phyloP scores from a whole-genome alignment of 2,329 filamentous ascomycete genomes.

The Exophiala bonariae region DNA sequence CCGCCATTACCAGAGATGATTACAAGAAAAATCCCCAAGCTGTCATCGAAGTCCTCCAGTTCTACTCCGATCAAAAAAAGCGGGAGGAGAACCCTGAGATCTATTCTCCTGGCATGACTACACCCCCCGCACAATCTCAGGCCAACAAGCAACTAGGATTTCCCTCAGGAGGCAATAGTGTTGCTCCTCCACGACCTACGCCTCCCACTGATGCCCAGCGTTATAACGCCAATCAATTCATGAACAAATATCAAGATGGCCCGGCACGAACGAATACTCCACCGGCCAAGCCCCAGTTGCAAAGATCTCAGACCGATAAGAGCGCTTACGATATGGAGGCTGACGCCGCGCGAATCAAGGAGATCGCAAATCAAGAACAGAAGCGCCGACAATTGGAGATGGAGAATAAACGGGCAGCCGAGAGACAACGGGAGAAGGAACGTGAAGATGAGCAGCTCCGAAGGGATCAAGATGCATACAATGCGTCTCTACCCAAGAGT shows the following conservation, averaged over 20 bases:
- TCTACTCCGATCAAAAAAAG: slow-evolving; percentile 69
- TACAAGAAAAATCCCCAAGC: slow-evolving; percentile 95
- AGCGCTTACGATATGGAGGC: slow-evolving; percentile 40
- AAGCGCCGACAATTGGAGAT: slow-evolving; percentile 51
- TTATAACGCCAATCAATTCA: slow-evolving; percentile 44
- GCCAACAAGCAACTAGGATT: slow-evolving; percentile 64
- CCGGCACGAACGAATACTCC: slow-evolving; percentile 32
- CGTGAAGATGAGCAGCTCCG: slow-evolving; percentile 61
- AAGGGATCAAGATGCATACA: slow-evolving; percentile 82
- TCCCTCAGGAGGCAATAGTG: slow-evolving; percentile 50
- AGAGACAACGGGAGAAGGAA: slow-evolving; percentile 50
- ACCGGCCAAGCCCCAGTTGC: slow-evolving; percentile 57
- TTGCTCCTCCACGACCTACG: slow-evolving; percentile 69
- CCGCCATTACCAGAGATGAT: slow-evolving; percentile 96
- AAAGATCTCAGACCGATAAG: slow-evolving; percentile 49
- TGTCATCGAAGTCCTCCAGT: slow-evolving; percentile 66
- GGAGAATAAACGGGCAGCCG: slow-evolving; percentile 31
- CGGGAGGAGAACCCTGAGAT: slow-evolving; percentile 62
- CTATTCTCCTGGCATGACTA: slow-evolving; percentile 54
- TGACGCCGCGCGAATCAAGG: slow-evolving; percentile 49
- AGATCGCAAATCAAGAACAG: slow-evolving; percentile 57
- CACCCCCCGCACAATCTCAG: slow-evolving; percentile 32
- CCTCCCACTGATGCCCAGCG: slow-evolving; percentile 53
- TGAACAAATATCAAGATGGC: slow-evolving; percentile 28
- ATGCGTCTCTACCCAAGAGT: slow-evolving; percentile 81